Base-by-base conservation (phyloP, 1,284 basidiomycete species). In the Apiotrichum laibachii region DNA sequence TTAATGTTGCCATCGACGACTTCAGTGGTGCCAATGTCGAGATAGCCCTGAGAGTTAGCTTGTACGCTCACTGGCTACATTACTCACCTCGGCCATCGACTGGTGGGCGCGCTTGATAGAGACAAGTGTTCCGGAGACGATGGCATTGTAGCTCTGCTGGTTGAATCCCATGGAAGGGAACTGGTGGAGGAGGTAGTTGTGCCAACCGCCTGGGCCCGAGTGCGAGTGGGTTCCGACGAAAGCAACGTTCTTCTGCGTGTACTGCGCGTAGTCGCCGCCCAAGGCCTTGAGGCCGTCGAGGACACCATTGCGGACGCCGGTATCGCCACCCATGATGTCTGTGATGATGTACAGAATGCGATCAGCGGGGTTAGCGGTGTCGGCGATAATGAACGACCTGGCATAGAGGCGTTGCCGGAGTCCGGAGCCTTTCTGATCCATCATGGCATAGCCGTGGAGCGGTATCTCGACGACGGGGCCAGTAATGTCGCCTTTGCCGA, bases 1-100 rank as follows among this genome's bases (percentile, higher is more conserved):
- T 62, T 62, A 47, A 62, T 62, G 48, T 56, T 56, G 9, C 56
- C 57, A 37, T 62, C 57, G 42, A 53, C 44, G 42, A 62, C 60
- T 2, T 55, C 51, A 12, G 50, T 44, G 3, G 43, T 47, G n/a
- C 56, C 60, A 33, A 62, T 43, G 47, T 59, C 54, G 37, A 55
- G 46, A 22, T 26, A 19, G 5, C 60, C 58, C 26, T 31, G 26
- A 31, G 4, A 3, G 26, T 31, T 3, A 31, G 26, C 26, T 31
- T 31, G 26, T 3, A 31, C 4, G 26, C 3, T 7, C 26, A 31
- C 26, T 31, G 26, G 26, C 26, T 31, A 7, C 26, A 31, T 31
- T 31, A 31, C 26, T 31, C 26, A 31, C 26, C 26, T 55, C 22
- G 15, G 53, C 11, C 22, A 62, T 51, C 4, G 42, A 31, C 43